phyloP scores from a whole-genome alignment of 257 asterid species.

The Paulownia fortunei region DNA sequence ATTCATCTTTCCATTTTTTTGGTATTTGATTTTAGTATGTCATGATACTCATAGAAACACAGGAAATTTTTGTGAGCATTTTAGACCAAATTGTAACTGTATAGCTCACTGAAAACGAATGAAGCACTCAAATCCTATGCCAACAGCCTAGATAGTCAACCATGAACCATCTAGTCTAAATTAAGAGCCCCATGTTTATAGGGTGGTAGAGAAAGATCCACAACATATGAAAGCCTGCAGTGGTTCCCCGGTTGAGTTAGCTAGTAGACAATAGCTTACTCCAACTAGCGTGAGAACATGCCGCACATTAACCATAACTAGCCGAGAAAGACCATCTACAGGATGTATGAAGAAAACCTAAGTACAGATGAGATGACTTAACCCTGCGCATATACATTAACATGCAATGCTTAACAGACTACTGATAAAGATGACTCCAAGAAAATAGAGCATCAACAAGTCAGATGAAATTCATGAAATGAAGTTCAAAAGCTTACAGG shows the following conservation, averaged over 20 bases:
- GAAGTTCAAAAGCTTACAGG: conserved; percentile 67
- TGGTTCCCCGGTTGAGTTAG: not conserved
- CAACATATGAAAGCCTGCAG: not conserved
- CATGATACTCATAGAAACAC: not conserved
- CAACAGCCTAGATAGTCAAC: conserved; percentile 12
- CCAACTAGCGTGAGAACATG: conserved; percentile 3
- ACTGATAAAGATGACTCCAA: conserved; percentile 18
- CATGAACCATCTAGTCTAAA: conserved; percentile 13
- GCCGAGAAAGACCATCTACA: conserved; percentile 13
- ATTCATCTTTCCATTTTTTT: not conserved
- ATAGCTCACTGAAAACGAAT: too few species aligned
- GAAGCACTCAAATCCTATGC: not conserved
- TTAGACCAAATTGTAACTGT: too few species aligned
- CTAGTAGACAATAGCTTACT: conserved; percentile 2
- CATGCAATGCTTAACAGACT: not conserved
- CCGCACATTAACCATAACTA: not conserved
- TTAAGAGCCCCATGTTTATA: not conserved
- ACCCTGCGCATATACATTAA: not conserved
- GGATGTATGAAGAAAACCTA: conserved; percentile 7
- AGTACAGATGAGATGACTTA: not conserved
- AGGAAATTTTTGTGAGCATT: not conserved
- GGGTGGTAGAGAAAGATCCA: conserved; percentile 18
- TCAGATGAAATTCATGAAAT: conserved; percentile 15
- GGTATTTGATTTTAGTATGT: conserved; percentile 1
- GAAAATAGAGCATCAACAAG: not conserved